Percentiles rank a stretch among this genome's conserved stretches.
Evolutionary conservation across 1,139 yeast genomes (phyloP).

Genomic region (Debaryomyces psychrophilus): DNA sequence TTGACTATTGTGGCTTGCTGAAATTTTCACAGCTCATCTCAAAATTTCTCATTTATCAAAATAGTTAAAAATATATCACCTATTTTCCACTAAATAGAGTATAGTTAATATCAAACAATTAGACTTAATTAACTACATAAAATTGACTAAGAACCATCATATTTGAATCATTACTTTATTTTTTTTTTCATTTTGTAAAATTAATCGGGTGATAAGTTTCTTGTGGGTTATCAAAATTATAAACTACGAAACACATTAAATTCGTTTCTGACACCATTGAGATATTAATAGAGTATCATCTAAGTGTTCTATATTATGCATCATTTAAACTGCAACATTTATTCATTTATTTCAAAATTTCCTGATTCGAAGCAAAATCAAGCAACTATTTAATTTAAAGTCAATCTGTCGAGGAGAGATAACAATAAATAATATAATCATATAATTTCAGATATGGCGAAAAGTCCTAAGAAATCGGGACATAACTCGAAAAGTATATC

Average conservation of each 20-base stretch:
- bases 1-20: conserved; percentile 8
- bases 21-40: conserved; percentile 10
- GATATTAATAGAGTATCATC: background rate
- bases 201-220: background rate
- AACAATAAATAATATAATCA: conserved; percentile 1
- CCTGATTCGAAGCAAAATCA: conserved; percentile 8
- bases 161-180: background rate
- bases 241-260: conserved; percentile 1
- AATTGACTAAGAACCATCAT: background rate
- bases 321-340: background rate
- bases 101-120: background rate
- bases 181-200: background rate
- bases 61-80: background rate
- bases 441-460: conserved; percentile 26
- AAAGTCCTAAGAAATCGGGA: conserved; percentile 32
- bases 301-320: conserved; percentile 10
- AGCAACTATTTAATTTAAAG: conserved; percentile 1
- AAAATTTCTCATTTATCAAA: conserved; percentile 8
- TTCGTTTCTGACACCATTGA: conserved; percentile 6
- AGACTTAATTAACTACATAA: background rate
- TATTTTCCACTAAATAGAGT: background rate
- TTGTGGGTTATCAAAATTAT: conserved; percentile 1
- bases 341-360: conserved; percentile 7
- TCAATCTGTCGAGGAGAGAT: background rate
- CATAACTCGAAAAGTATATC: conserved; percentile 7